Conservation (phyloP, 306 rosid species). For the Lotus japonicus region DNA sequence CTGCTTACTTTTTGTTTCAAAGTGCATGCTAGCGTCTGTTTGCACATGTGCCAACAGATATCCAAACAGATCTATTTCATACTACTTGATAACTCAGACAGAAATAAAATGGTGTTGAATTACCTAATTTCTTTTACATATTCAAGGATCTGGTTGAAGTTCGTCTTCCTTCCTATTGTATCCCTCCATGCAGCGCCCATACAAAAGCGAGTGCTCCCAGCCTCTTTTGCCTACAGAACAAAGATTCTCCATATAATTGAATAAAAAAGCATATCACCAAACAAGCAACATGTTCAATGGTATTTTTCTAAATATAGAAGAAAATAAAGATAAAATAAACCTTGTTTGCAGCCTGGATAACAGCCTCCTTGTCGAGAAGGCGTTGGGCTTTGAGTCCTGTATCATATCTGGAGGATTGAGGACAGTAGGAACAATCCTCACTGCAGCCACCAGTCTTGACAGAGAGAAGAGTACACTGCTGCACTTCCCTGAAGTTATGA, state of each 20-base stretch:
- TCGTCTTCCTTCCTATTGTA: constrained; percentile 83
- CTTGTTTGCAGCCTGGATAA: constrained; percentile 68
- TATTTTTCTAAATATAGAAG: background rate
- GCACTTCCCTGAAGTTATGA: constrained; percentile 95
- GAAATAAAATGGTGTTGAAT: constrained; percentile 2
- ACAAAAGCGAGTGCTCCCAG: constrained; percentile 97
- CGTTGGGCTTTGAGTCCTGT: constrained; percentile 79
- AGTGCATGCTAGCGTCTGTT: no score
- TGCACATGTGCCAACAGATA: no score
- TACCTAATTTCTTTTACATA: constrained; percentile 86
- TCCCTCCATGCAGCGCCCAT: constrained; percentile 99
- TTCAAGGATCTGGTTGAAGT: constrained; percentile 86
- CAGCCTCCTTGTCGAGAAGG: constrained; percentile 77
- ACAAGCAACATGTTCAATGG: background rate
- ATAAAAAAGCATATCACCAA: background rate
- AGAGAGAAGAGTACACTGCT: constrained; percentile 92
- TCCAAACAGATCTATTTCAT: no score
- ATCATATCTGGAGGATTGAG: constrained; percentile 85
- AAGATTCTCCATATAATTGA: constrained; percentile 1
- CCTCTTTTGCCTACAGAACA: constrained; percentile 82
- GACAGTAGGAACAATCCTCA: constrained; percentile 97
- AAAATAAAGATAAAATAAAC: constrained; percentile 23
- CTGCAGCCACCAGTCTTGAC: constrained; percentile 98
- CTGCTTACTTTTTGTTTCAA: no score
- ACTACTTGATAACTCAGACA: background rate